These are phyloP conservation scores for Glonium stellatum DNA, from an alignment of 495 filamentous ascomycete species.

Conservation along the genomic window DNA sequence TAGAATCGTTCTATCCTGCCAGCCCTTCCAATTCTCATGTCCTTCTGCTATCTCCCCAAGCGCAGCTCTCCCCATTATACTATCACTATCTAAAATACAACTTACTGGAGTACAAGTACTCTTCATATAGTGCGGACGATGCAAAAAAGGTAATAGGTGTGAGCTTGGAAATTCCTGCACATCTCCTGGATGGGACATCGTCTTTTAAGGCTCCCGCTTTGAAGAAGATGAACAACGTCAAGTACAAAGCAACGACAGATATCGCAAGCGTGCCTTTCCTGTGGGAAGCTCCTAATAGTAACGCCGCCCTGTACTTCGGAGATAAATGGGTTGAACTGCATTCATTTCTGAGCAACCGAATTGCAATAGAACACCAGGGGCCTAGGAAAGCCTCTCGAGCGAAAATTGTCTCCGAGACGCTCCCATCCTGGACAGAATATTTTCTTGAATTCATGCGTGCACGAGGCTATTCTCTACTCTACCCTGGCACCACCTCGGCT, in stretches of 20 bases:
- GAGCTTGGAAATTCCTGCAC: constrained; percentile 64
- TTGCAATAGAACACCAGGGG: constrained; percentile 37
- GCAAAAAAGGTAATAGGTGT: constrained; percentile 58
- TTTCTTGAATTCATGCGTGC: constrained; percentile 63
- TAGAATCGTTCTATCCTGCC: constrained; percentile 76
- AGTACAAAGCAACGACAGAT: constrained; percentile 24
- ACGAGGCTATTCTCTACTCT: constrained; percentile 66
- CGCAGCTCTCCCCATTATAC: constrained; percentile 65
- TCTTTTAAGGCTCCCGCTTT: constrained; percentile 47
- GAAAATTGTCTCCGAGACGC: constrained; percentile 36
- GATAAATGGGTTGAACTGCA: constrained; percentile 79
- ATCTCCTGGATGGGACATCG: constrained; percentile 49
- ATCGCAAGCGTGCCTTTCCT: constrained; percentile 52
- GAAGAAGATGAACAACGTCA: constrained; percentile 21
- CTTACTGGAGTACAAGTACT: constrained; percentile 68
- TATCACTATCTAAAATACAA: constrained; percentile 76
- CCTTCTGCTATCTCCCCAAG: constrained; percentile 68
- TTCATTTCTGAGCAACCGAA: constrained; percentile 55
- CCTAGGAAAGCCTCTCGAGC: constrained; percentile 5
- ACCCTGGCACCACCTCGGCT: constrained; percentile 51
- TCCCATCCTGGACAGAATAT: constrained; percentile 74
- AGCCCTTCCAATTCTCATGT: constrained; percentile 58
- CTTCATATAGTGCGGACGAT: constrained; percentile 37
- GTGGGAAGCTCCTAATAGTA: constrained; percentile 75
- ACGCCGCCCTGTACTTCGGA: constrained; percentile 73